Evolutionary conservation across 768 basidiomycete species (phyloP).

Genomic region (Hemileccinum impolitum): DNA sequence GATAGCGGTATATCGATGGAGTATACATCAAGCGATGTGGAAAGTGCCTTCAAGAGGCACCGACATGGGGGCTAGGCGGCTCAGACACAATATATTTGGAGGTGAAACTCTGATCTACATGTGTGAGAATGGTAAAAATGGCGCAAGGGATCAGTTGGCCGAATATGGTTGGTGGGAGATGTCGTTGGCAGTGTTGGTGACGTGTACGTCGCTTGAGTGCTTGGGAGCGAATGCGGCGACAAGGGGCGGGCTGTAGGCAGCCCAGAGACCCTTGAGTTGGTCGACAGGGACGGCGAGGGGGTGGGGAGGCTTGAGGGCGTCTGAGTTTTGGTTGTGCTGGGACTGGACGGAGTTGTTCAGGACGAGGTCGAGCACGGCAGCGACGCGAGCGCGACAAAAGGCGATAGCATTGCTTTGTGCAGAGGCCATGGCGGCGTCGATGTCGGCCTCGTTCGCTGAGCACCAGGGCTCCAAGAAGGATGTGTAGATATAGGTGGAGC

Average conservation of each 20-base stretch:
- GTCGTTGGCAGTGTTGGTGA: conserved; percentile 4
- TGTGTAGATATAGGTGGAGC: conserved; percentile 63
- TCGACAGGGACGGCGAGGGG: conserved; percentile 22
- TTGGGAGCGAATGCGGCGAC: conserved; percentile 29
- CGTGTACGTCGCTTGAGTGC: conserved; percentile 8
- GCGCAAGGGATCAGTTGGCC: conserved; percentile 13
- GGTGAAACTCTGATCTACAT: conserved; percentile 6
- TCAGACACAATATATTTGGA: conserved; percentile 5
- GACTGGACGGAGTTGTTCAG: conserved; percentile 41
- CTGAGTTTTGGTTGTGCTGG: background rate
- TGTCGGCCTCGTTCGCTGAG: conserved; percentile 50
- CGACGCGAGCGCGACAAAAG: conserved; percentile 54
- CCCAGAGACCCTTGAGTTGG: conserved; percentile 38
- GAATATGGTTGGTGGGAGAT: background rate
- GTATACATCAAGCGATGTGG: conserved; percentile 70
- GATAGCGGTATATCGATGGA: conserved; percentile 73
- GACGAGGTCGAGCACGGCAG: conserved; percentile 46
- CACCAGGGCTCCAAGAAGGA: conserved; percentile 62
- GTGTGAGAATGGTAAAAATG: conserved; percentile 6
- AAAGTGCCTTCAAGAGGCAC: conserved; percentile 73
- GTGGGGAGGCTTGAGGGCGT: background rate
- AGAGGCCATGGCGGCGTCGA: conserved; percentile 56
- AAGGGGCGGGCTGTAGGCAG: conserved; percentile 39
- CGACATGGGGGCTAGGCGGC: conserved; percentile 28
- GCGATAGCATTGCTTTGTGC: conserved; percentile 50